Evolutionary conservation across 2,329 filamentous ascomycete species (phyloP).

Genomic region (Fusarium dlaminii): DNA sequence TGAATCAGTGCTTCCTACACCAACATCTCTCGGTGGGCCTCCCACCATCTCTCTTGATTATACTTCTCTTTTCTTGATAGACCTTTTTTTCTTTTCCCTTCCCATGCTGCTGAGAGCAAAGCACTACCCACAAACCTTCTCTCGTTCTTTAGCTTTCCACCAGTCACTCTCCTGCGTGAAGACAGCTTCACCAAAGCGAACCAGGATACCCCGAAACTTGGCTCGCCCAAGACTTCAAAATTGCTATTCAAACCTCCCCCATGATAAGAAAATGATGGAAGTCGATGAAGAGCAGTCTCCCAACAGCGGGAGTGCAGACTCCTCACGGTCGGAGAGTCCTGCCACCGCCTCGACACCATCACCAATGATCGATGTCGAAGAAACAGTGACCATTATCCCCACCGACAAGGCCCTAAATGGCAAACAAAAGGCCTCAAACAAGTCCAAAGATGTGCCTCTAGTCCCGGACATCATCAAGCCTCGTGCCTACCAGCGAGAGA

Average conservation of each 20-base stretch:
- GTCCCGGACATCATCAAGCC: slow-evolving; percentile 50
- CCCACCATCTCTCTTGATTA: background rate
- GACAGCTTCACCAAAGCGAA: background rate
- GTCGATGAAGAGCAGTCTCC: background rate
- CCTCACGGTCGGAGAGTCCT: slow-evolving; percentile 8
- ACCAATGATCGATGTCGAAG: slow-evolving; percentile 15
- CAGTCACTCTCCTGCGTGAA: background rate
- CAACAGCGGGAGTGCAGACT: slow-evolving; percentile 1
- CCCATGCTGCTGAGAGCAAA: background rate
- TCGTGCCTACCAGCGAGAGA: slow-evolving; percentile 78
- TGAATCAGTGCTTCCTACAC: slow-evolving; percentile 19
- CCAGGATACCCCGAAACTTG: background rate
- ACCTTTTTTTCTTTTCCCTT: background rate
- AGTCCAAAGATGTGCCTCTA: background rate
- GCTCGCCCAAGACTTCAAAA: background rate
- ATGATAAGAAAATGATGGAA: slow-evolving; percentile 6
- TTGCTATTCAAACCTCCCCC: background rate
- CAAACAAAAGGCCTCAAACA: background rate
- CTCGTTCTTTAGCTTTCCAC: background rate
- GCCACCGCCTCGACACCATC: background rate
- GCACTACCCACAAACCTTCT: background rate
- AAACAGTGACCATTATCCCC: slow-evolving; percentile 20
- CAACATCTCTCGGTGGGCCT: background rate
- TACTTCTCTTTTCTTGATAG: too few relatives aligned
- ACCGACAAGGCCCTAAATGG: background rate